Evolutionary conservation across 225 moss, liverwort and hornwort species (phyloP), one percentile per base, ranked within the genome.

Genomic region (Takakia lepidozioides): DNA sequence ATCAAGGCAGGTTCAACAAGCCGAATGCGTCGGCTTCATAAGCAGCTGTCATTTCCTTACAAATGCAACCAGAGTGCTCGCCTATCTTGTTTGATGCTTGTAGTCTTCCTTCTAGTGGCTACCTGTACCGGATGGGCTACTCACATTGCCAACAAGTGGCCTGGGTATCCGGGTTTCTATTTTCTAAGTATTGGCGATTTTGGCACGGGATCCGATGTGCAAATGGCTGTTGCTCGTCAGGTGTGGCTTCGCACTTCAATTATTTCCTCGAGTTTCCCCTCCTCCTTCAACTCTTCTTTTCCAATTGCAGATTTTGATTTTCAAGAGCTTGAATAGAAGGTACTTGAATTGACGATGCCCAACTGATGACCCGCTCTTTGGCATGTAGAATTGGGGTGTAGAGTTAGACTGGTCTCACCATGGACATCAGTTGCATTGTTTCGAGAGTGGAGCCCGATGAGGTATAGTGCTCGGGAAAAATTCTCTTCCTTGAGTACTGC

Each of bases 181-280:
- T 79, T 79, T 34, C 21, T 79, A 25, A 79, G 79, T 45, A 5
- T 79, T 8, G 79, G 79, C 8, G 79, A 79, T 41, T 54, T 62
- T 54, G 79, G 79, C 18, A 74, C 66, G 2, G 73, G 68, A 38
- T 50, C 35, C 4, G 25, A 55, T 2, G 69, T 62, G 16, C 79
- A 79, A 58, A 36, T 62, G 15, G 51, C 69, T 11, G 79, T 79
- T 10, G 79, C 65, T 1, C 49, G 53, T 43, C 66, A 74, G 79
- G 79, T 74, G 18, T 49, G 56, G 19, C 8, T 5, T 8, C 10
- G 4, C 14, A 2, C 47, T 48, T 6, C 11, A 21, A 2, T 16
- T 6, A 48, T 3, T 10, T n/a, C n/a, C n/a, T n/a, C n/a, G n/a
- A n/a, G n/a, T n/a, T n/a, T n/a, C n/a, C n/a, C n/a, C n/a, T n/a